Evolutionary conservation across 306 rosid species (phyloP).

Genomic region (Styphnolobium japonicum): DNA sequence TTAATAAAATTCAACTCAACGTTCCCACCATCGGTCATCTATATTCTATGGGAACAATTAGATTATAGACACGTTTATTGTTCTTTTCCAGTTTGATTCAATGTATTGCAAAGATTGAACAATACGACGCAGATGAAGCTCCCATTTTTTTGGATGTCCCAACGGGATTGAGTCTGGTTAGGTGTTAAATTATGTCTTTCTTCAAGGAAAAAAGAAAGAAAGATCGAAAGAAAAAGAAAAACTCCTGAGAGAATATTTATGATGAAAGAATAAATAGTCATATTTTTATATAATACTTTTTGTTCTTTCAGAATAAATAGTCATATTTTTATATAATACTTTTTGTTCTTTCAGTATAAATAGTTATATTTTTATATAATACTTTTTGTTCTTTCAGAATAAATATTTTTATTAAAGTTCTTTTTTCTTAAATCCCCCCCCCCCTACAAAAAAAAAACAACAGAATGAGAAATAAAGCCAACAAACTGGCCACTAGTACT

Average conservation of each 20-base stretch:
- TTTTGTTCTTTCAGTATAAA: too few relatives aligned
- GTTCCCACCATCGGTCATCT: not conserved
- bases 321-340: not conserved
- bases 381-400: not conserved
- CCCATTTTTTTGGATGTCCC: not conserved
- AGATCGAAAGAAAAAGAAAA: too few relatives aligned
- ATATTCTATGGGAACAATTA: not conserved
- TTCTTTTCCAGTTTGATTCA: slow-evolving; percentile 14
- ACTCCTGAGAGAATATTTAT: not conserved
- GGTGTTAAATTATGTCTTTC: not conserved
- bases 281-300: too few relatives aligned
- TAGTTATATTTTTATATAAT: not conserved
- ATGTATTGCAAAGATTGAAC: not conserved
- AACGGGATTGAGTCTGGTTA: not conserved
- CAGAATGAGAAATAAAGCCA: not conserved
- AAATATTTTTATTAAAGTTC: not conserved
- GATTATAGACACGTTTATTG: not conserved
- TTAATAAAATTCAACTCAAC: not conserved
- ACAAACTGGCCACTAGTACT: not conserved
- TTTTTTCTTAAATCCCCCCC: too few relatives aligned
- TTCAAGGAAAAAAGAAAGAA: not conserved
- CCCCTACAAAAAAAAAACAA: not conserved
- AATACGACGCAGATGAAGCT: not conserved
- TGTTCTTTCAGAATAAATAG: not conserved
- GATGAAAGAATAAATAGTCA: not conserved